Percentiles rank a stretch among this genome's conserved stretches.
Evolutionary conservation across 108 stramenopile species (phyloP).

Genomic region (Nitzschia sp.): DNA sequence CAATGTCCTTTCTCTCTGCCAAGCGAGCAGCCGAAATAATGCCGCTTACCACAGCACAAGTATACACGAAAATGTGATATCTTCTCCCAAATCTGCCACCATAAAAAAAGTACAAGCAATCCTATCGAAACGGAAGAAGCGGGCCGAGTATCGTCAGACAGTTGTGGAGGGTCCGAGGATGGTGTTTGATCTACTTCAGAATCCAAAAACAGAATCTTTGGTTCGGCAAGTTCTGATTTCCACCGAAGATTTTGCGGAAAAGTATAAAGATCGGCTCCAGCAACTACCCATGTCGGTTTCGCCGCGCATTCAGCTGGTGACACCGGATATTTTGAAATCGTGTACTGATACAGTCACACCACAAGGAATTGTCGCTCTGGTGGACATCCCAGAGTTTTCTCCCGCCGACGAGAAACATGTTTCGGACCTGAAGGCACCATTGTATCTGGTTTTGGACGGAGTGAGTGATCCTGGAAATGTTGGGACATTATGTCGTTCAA

Average conservation of each 20-base stretch:
- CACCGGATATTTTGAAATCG: slow-evolving; percentile 60
- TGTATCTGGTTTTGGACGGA: slow-evolving; percentile 81
- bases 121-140: slow-evolving; percentile 67
- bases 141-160: slow-evolving; percentile 56
- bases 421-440: slow-evolving; percentile 19
- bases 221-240: slow-evolving; percentile 70
- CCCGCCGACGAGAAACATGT: background rate
- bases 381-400: slow-evolving; percentile 55
- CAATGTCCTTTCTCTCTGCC: no score
- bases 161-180: slow-evolving; percentile 84
- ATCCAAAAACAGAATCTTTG: slow-evolving; percentile 54
- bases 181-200: slow-evolving; percentile 72
- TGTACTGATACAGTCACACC: slow-evolving; percentile 73
- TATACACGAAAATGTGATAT: slow-evolving; percentile 2
- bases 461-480: slow-evolving; percentile 90
- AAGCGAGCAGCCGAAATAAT: no score
- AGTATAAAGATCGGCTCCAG: slow-evolving; percentile 2
- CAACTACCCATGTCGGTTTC: slow-evolving; percentile 17
- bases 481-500: slow-evolving; percentile 73
- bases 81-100: slow-evolving; percentile 67
- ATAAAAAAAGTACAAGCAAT: slow-evolving; percentile 70
- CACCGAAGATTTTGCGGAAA: slow-evolving; percentile 23
- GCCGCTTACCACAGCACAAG: background rate
- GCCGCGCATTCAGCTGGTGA: slow-evolving; percentile 42
- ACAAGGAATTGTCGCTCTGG: slow-evolving; percentile 82